Conservation (phyloP, 2,329 filamentous ascomycete genomes). For the Penicillium rolfsii region DNA sequence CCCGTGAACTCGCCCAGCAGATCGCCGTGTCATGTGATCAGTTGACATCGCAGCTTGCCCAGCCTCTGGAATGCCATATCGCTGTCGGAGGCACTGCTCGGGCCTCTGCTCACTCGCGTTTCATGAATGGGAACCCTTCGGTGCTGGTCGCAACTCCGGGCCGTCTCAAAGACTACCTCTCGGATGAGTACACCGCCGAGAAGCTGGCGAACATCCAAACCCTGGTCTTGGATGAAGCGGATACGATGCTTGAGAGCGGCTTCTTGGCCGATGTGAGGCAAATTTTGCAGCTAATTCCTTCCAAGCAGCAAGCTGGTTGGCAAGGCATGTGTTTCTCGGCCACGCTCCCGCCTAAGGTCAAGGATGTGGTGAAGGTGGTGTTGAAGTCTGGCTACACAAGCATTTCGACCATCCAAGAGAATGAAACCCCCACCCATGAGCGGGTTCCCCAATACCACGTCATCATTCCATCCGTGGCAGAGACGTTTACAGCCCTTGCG, state of each 20-base stretch:
- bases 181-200: constrained; percentile 46
- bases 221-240: constrained; percentile 52
- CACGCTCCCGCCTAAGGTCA: constrained; percentile 81
- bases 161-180: constrained; percentile 53
- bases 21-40: constrained; percentile 53
- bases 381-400: constrained; percentile 70
- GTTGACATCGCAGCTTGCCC: constrained; percentile 46
- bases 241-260: constrained; percentile 39
- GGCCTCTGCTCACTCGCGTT: constrained; percentile 32
- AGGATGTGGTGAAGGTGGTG: constrained; percentile 73
- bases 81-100: constrained; percentile 47
- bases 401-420: constrained; percentile 76
- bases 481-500: constrained; percentile 52
- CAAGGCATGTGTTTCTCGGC: constrained; percentile 80
- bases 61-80: constrained; percentile 49
- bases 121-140: constrained; percentile 35
- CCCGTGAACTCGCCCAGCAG: constrained; percentile 54
- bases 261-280: constrained; percentile 58
- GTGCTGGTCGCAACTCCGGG: constrained; percentile 55
- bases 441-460: constrained; percentile 55
- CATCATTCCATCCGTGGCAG: constrained; percentile 46
- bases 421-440: constrained; percentile 75
- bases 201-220: constrained; percentile 53
- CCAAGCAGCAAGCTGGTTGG: constrained; percentile 53
- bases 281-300: constrained; percentile 56